Conservation (phyloP, 495 filamentous ascomycete species). For the Tuber brumale region DNA sequence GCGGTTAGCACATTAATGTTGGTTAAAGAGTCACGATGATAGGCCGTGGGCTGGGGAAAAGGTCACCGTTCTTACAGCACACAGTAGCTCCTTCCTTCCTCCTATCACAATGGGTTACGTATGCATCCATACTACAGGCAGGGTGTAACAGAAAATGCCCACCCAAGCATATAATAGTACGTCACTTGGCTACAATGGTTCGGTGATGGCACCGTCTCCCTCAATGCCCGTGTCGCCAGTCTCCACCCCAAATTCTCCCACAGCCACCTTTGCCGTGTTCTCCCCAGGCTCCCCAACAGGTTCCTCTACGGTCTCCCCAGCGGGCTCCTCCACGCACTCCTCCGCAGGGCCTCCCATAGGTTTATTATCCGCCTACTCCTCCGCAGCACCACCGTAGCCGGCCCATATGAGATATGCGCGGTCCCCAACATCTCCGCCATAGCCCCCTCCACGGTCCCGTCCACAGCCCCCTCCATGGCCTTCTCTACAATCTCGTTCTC, state of each 20-base stretch:
- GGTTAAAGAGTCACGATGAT: neutral
- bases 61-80: neutral
- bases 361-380: no score
- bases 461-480: no score
- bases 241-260: neutral
- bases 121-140: neutral
- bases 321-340: no score
- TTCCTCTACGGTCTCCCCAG: neutral
- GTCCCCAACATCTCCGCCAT: no score
- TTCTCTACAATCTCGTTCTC: conserved; percentile 51
- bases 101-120: neutral
- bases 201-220: neutral
- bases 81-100: no score
- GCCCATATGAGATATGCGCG: no score
- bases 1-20: neutral
- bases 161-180: neutral
- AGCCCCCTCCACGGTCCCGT: no score
- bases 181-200: neutral
- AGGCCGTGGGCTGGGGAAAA: neutral
- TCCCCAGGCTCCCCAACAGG: neutral
- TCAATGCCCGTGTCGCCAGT: neutral
- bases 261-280: neutral
- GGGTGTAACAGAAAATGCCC: neutral
- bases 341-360: no score
- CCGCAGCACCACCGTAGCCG: no score